These are phyloP conservation scores for Penicillium sp. DNA, from an alignment of 2,329 filamentous ascomycete genomes.

Conservation along the genomic window DNA sequence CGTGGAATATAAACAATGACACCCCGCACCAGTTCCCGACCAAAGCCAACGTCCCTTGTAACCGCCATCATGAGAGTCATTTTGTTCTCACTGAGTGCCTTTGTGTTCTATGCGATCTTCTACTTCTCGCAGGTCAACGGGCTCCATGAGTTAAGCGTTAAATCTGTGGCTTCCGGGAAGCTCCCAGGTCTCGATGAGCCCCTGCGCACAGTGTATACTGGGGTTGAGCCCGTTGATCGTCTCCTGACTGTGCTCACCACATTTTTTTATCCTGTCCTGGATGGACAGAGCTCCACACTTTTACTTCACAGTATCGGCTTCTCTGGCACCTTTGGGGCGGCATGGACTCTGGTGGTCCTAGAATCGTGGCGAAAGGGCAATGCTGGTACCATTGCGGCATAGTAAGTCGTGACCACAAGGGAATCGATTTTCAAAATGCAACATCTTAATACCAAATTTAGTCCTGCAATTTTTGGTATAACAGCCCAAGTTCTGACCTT, in stretches of 20 bases:
- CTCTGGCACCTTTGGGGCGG: conserved; percentile 41
- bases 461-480: conserved; percentile 40
- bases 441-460: conserved; percentile 23
- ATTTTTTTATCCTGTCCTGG: conserved; percentile 44
- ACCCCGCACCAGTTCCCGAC: not conserved
- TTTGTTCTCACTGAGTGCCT: conserved; percentile 32
- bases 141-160: conserved; percentile 19
- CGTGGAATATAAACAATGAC: conserved; percentile 4
- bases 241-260: conserved; percentile 32
- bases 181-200: conserved; percentile 29
- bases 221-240: conserved; percentile 32
- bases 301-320: conserved; percentile 41
- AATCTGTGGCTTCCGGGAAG: conserved; percentile 22
- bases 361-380: conserved; percentile 50
- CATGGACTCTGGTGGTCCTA: conserved; percentile 46
- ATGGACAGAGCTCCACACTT: conserved; percentile 37
- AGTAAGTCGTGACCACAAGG: conserved; percentile 35
- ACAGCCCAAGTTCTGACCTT: conserved; percentile 46
- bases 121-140: conserved; percentile 36
- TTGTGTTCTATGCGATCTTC: conserved; percentile 35
- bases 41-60: not conserved
- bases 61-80: conserved; percentile 22
- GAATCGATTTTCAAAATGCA: not conserved
- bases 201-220: conserved; percentile 35
- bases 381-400: conserved; percentile 40